A percentile compares a stretch with the other conserved stretches of the same genome.
Evolutionary conservation across 768 basidiomycete genomes (phyloP).

Genomic region (Tylopilus plumbeoviolaceoides): DNA sequence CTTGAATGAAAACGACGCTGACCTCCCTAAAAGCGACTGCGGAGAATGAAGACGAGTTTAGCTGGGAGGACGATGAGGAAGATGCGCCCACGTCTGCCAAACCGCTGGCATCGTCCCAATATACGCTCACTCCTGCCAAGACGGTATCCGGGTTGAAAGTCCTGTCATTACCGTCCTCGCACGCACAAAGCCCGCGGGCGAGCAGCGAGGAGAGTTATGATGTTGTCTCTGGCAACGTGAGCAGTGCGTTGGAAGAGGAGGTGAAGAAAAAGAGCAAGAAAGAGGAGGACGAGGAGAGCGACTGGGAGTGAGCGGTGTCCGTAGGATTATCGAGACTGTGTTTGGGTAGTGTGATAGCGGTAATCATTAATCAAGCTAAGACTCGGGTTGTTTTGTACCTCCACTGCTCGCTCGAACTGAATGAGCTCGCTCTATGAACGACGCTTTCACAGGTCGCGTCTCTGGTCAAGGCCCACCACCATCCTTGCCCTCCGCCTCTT

Average conservation of each 20-base stretch:
- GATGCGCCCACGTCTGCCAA: slow-evolving; percentile 31
- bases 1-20: not conserved
- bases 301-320: slow-evolving; percentile 53
- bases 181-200: slow-evolving; percentile 43
- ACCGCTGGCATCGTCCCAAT: slow-evolving; percentile 20
- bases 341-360: slow-evolving; percentile 1
- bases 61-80: slow-evolving; percentile 94
- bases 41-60: slow-evolving; percentile 83
- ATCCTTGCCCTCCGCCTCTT: slow-evolving; percentile 44
- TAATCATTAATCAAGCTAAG: too few relatives aligned
- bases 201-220: slow-evolving; percentile 69
- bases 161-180: slow-evolving; percentile 30
- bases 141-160: slow-evolving; percentile 16
- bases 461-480: slow-evolving; percentile 28
- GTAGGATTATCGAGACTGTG: not conserved
- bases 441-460: slow-evolving; percentile 23
- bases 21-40: slow-evolving; percentile 41
- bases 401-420: not conserved
- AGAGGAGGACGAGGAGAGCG: slow-evolving; percentile 32
- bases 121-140: slow-evolving; percentile 24
- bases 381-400: too few relatives aligned
- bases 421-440: slow-evolving; percentile 29
- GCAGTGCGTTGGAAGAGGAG: slow-evolving; percentile 38
- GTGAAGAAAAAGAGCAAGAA: not conserved
- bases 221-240: slow-evolving; percentile 53